Base-by-base conservation (phyloP, 1,284 basidiomycete genomes). In the Ceratobasidium sp. region DNA sequence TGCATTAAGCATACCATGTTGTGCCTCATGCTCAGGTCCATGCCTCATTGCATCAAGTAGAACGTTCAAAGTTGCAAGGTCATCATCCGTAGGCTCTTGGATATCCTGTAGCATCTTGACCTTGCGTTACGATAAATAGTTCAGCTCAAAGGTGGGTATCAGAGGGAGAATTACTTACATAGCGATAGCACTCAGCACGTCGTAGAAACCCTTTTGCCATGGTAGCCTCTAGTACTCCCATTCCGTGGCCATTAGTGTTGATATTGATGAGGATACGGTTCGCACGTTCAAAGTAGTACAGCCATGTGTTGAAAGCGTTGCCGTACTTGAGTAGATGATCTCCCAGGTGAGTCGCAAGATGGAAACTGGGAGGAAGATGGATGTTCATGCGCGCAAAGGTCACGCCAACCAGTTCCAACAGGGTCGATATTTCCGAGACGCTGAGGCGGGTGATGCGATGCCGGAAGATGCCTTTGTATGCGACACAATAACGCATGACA, bases 311-410 rank as follows among this genome's bases (percentile, higher is more conserved):
- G 46, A 56, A 71, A 2, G 42, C 3, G n/a, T 23, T 58, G n/a
- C 69, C 69, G 26, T 58, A 71, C n/a, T 58, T 70, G 53, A 70
- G 69, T 18, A 71, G 7, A 46, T 40, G 55, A 4, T 70, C 68
- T 0, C 55, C 53, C 0, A 60, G 1, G 39, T 71, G 69, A 28
- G 53, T 58, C 40, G 55, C 53, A 7, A 3, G 33, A 15, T 71
- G 69, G 40, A 71, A 71, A n/a, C 64, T 67, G 5, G 64, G 64
- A 4, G n/a, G 26, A 18, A 67, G 7, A 18, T 49, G 46, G 18
- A 49, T 18, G 46, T 67, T 46, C 40, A 67, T 46, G 15, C 18
- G 64, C 1, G 42, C 44, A 28, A 67, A 67, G 20, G n/a, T 23
- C 1, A 49, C 42, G 3, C 42, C 64, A 23, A 67, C 42, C 10